Evolutionary conservation across 2,329 filamentous ascomycete genomes (phyloP), one percentile per base, ranked within the genome.

Genomic region (Stachybotrys chartarum): DNA sequence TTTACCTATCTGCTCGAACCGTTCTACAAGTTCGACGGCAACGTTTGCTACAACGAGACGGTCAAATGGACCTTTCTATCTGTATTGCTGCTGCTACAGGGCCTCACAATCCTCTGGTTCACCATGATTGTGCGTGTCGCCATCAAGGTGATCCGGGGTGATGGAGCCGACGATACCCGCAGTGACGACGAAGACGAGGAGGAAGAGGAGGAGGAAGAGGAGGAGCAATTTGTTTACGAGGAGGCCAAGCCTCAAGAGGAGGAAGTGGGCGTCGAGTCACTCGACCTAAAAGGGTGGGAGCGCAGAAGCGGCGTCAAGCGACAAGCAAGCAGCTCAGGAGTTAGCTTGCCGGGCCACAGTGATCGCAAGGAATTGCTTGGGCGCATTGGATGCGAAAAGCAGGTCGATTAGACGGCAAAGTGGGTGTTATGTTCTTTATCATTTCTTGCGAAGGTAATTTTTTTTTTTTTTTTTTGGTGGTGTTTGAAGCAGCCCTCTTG

Each of bases 71-170:
- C 79, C 12, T 97, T 97, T 75, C 76, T 97, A 16, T 78, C 80
- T 10, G 80, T 90, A 45, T 83, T 99, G 3, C 76, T 95, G 12
- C 81, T 86, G 44, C 78, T 99, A 24, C 91, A 97, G 71, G 76
- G 79, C 24, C 81, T 99, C 54, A 91, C 89, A 35, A 75, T 96
- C 42, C 79, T 89, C 58, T 97, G 94, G 94, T 96, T 97, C 66
- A 80, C 78, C 59, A 88, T 96, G 85, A 96, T 97, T 61, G 72
- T 92, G 45, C 84, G 85, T 56, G 89, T 99, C 3, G 91, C 91
- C 24, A 79, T 88, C 59, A 86, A 87, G 58, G 91, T 97, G 6
- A 68, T 97, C 42, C 82, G 80, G 52, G 92, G 93, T 35, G 82
- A 80, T 44, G 78, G 83, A 35, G 91, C 93, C 6, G 91, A 97